A percentile compares a stretch with the other conserved stretches of the same genome.
Evolutionary conservation across 306 rosid genomes (phyloP).

Genomic region (Malus sylvestris): DNA sequence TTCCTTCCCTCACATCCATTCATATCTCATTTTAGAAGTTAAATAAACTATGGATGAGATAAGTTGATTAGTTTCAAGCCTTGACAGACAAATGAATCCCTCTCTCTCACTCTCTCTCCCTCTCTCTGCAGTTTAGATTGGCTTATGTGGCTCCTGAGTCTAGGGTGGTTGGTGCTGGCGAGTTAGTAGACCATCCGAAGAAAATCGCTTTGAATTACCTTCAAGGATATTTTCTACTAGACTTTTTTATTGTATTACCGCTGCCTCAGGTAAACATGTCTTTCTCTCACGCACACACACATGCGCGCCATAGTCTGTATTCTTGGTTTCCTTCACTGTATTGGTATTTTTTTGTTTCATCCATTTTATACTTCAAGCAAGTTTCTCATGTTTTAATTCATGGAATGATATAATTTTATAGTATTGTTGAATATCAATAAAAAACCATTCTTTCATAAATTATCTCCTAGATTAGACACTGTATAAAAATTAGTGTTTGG

Average conservation of each 20-base stretch:
- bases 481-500: not conserved
- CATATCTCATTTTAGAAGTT: not conserved
- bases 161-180: conserved; percentile 82
- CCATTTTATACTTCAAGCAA: not conserved
- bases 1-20: not conserved
- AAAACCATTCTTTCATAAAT: not conserved
- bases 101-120: not conserved
- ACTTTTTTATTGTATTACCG: conserved; percentile 56
- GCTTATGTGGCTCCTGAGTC: conserved; percentile 88
- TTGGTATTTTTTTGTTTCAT: not conserved
- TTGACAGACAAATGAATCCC: not conserved
- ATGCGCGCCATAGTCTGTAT: not conserved
- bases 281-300: not conserved
- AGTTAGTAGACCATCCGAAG: conserved; percentile 70
- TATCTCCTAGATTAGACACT: not conserved
- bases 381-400: not conserved
- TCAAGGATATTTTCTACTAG: conserved; percentile 44
- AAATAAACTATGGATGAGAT: not conserved
- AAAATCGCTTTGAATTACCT: conserved; percentile 63
- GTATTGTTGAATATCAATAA: not conserved
- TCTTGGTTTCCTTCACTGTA: not conserved
- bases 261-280: conserved; percentile 66
- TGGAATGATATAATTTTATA: not conserved
- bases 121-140: conserved; percentile 62
- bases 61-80: not conserved